Percentiles rank a stretch among this genome's conserved stretches.
Evolutionary conservation across 2,329 filamentous ascomycete species (phyloP).

Genomic region (Aureobasidium vineae): DNA sequence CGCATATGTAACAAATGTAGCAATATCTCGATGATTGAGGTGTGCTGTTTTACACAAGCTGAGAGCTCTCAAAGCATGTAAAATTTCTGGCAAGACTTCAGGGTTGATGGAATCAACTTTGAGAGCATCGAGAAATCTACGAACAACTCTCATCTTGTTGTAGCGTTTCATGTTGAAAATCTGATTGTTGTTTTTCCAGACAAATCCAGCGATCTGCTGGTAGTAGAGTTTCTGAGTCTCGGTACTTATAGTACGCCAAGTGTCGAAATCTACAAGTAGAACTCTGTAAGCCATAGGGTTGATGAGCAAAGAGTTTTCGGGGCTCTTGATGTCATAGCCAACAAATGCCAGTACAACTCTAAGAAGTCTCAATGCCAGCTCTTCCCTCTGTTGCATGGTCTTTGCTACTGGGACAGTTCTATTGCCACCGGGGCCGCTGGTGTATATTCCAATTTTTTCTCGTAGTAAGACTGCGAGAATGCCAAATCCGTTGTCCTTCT

Average conservation of each 20-base stretch:
- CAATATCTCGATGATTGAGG: constrained; percentile 80
- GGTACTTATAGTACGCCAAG: constrained; percentile 78
- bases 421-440: neutral
- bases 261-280: constrained; percentile 86
- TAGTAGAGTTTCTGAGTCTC: constrained; percentile 88
- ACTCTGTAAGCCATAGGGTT: constrained; percentile 94
- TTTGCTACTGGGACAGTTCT: constrained; percentile 32
- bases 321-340: constrained; percentile 77
- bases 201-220: constrained; percentile 84
- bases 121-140: constrained; percentile 82
- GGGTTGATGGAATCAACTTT: constrained; percentile 77
- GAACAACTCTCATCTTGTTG: constrained; percentile 89
- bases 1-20: constrained; percentile 90
- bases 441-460: constrained; percentile 66
- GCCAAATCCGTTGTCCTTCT: constrained; percentile 89
- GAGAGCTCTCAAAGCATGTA: constrained; percentile 74
- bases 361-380: constrained; percentile 61
- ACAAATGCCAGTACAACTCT: constrained; percentile 79
- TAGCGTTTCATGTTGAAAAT: constrained; percentile 88
- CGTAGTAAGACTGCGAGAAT: constrained; percentile 80
- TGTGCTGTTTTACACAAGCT: constrained; percentile 77
- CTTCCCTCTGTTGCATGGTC: constrained; percentile 49
- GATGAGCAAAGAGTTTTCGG: constrained; percentile 86
- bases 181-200: constrained; percentile 84
- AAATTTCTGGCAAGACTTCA: constrained; percentile 71